phyloP scores from a whole-genome alignment of 495 filamentous ascomycete genomes.

The Zalerion maritima region DNA sequence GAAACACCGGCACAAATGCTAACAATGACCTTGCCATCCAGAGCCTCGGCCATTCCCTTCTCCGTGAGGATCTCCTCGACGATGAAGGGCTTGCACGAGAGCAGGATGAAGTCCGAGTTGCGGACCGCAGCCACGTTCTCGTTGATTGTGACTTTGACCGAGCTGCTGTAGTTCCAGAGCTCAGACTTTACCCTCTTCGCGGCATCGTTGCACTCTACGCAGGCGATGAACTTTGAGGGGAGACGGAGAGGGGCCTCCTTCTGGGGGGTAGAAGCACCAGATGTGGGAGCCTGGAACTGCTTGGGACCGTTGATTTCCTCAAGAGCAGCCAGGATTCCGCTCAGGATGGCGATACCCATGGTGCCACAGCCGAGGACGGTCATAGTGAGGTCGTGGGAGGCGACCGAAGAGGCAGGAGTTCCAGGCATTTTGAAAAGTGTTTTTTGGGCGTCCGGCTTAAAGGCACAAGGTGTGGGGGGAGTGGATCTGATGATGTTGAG shows the following conservation, averaged over 20 bases:
- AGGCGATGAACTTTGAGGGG: slow-evolving; percentile 61
- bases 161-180: slow-evolving; percentile 33
- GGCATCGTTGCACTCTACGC: slow-evolving; percentile 48
- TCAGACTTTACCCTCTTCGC: slow-evolving; percentile 46
- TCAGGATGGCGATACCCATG: slow-evolving; percentile 73
- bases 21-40: slow-evolving; percentile 67
- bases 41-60: slow-evolving; percentile 50
- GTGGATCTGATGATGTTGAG: too few species aligned
- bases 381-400: slow-evolving; percentile 42
- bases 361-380: slow-evolving; percentile 66
- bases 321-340: slow-evolving; percentile 59
- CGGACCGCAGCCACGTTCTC: slow-evolving; percentile 45
- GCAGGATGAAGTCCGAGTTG: slow-evolving; percentile 49
- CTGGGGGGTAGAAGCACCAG: slow-evolving; percentile 35
- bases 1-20: slow-evolving; percentile 74
- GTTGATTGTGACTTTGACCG: slow-evolving; percentile 29
- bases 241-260: slow-evolving; percentile 39
- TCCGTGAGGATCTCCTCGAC: slow-evolving; percentile 46
- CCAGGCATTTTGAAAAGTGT: slow-evolving; percentile 6
- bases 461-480: too few species aligned
- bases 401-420: slow-evolving; percentile 6
- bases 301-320: slow-evolving; percentile 23
- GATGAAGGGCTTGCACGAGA: slow-evolving; percentile 71
- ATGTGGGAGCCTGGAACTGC: slow-evolving; percentile 21
- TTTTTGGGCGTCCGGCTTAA: slow-evolving; percentile 2